A percentile compares a stretch with the other conserved stretches of the same genome.
Conservation (phyloP, 441 rosid genomes). For the Isatis lusitanica region DNA sequence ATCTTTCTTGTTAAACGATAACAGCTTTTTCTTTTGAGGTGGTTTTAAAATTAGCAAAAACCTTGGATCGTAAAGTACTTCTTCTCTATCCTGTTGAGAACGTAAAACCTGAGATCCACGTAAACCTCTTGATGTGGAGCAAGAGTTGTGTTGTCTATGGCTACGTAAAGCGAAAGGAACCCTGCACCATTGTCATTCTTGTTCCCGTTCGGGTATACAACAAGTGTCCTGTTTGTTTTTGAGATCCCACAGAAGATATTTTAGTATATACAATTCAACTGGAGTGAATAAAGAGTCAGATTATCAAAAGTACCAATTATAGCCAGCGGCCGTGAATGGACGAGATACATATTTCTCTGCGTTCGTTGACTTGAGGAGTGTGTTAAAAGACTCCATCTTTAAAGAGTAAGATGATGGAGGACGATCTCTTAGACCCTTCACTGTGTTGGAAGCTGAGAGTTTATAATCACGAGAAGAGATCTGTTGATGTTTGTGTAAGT, state of each 20-base stretch:
- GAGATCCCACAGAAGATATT: not conserved
- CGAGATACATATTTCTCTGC: conserved; percentile 23
- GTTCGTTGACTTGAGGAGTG: conserved; percentile 4
- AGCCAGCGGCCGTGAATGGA: conserved; percentile 22
- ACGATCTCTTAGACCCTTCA: conserved; percentile 30
- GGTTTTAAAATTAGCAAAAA: not conserved
- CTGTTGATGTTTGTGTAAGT: not conserved
- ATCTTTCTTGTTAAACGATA: not conserved
- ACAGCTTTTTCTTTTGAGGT: no score
- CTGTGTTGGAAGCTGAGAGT: conserved; percentile 4
- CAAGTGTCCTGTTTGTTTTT: conserved; percentile 21
- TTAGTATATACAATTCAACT: not conserved
- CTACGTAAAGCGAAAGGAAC: conserved; percentile 3
- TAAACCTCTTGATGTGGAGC: not conserved
- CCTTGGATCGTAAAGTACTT: conserved; percentile 10
- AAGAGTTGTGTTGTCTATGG: conserved; percentile 8
- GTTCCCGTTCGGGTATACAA: conserved; percentile 32
- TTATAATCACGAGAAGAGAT: conserved; percentile 20
- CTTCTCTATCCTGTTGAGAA: not conserved
- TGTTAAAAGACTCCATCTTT: conserved; percentile 32
- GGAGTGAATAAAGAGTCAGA: not conserved
- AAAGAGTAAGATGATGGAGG: conserved; percentile 31
- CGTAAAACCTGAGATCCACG: conserved; percentile 16
- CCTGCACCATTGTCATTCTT: conserved; percentile 20
- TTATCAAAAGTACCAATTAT: conserved; percentile 24